Conservation (phyloP, 2,329 filamentous ascomycete genomes). For the Ceratocystis cubensis region DNA sequence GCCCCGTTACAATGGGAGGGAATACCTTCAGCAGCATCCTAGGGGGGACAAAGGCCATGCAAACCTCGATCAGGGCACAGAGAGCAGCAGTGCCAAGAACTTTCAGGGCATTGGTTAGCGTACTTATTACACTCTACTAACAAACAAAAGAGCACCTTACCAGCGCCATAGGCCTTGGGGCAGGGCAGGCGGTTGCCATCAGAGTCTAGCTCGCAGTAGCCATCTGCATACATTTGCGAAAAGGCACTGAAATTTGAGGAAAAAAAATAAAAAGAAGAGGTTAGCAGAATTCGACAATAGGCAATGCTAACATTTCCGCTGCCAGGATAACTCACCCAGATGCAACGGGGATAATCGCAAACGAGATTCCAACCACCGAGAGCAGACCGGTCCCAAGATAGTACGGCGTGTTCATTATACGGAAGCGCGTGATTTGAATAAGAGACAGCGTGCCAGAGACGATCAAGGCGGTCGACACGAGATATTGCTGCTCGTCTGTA, state of each 20-base stretch:
- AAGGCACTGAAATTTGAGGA: slow-evolving; percentile 36
- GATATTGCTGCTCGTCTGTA: slow-evolving; percentile 53
- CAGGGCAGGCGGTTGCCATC: slow-evolving; percentile 59
- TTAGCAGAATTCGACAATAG: not conserved
- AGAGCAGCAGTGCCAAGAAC: slow-evolving; percentile 57
- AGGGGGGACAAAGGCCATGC: slow-evolving; percentile 62
- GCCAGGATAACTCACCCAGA: slow-evolving; percentile 33
- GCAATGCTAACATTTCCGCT: not conserved
- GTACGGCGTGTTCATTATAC: slow-evolving; percentile 57
- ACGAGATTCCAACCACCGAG: slow-evolving; percentile 67
- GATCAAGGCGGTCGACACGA: slow-evolving; percentile 66
- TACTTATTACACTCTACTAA: slow-evolving; percentile 40
- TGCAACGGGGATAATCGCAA: slow-evolving; percentile 62
- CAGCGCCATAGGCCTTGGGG: slow-evolving; percentile 59
- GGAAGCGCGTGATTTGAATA: slow-evolving; percentile 67
- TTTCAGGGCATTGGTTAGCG: slow-evolving; percentile 33
- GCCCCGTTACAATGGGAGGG: slow-evolving; percentile 62
- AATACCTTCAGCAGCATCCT: slow-evolving; percentile 58
- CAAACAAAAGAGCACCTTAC: slow-evolving; percentile 10
- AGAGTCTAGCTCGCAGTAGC: slow-evolving; percentile 47
- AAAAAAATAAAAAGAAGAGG: not conserved
- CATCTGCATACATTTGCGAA: slow-evolving; percentile 63
- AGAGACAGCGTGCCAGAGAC: slow-evolving; percentile 63
- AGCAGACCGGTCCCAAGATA: slow-evolving; percentile 68
- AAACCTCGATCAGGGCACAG: slow-evolving; percentile 56